Conservation (phyloP, 148 eudicot genomes). For the Linanthus parryae region DNA sequence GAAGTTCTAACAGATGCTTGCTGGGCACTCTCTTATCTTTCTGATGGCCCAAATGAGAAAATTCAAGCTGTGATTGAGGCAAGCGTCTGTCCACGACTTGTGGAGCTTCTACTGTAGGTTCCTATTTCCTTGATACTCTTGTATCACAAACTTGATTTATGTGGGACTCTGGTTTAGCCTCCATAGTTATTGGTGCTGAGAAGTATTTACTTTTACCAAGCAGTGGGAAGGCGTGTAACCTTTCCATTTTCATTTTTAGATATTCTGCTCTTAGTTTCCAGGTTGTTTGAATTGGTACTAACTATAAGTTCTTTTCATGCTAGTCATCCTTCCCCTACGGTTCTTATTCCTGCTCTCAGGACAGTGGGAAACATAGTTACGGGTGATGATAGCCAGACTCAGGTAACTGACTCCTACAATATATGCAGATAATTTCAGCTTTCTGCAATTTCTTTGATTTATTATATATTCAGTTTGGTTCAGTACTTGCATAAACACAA, state of each 20-base stretch:
- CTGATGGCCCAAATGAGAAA: slow-evolving; percentile 93
- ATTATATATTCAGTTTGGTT: not conserved
- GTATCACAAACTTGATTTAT: not conserved
- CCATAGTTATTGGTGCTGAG: not conserved
- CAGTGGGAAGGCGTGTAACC: not conserved
- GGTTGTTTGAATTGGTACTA: slow-evolving; percentile 8
- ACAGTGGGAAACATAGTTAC: slow-evolving; percentile 47
- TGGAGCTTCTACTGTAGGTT: slow-evolving; percentile 76
- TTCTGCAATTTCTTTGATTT: not conserved
- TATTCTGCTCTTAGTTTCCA: not conserved
- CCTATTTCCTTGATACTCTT: not conserved
- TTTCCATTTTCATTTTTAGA: too few species aligned
- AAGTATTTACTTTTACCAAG: not conserved
- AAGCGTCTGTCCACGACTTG: slow-evolving; percentile 78
- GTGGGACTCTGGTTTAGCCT: too few species aligned
- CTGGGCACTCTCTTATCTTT: slow-evolving; percentile 96
- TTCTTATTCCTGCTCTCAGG: slow-evolving; percentile 44
- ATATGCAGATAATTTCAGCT: not conserved
- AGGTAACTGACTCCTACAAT: slow-evolving; percentile 15
- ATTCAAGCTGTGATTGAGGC: slow-evolving; percentile 94
- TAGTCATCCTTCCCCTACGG: slow-evolving; percentile 43
- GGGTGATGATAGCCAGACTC: slow-evolving; percentile 45
- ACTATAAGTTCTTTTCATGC: slow-evolving; percentile 1
- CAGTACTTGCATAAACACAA: not conserved
- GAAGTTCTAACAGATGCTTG: slow-evolving; percentile 94